These are phyloP conservation scores for Cnidoscolus chayamansa DNA, from an alignment of 441 rosid species.

Conservation along the genomic window DNA sequence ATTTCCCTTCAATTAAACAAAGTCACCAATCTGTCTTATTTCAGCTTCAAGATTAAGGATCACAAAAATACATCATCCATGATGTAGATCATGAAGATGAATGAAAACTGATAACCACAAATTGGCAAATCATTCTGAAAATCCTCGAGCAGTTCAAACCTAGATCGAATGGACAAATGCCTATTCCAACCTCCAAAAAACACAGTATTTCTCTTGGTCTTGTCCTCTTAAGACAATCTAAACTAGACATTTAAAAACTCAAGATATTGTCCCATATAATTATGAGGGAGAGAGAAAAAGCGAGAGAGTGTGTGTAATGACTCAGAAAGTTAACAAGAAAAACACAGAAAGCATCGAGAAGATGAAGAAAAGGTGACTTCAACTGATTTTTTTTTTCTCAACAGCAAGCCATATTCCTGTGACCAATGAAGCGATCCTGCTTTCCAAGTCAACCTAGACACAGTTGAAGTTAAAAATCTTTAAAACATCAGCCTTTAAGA, in stretches of 20 bases:
- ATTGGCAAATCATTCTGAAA: constrained; percentile 23
- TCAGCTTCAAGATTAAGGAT: constrained; percentile 27
- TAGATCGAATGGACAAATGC: constrained; percentile 25
- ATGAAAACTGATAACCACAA: constrained; percentile 21
- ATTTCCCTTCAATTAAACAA: constrained; percentile 30
- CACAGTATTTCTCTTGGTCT: constrained; percentile 25
- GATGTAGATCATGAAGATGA: constrained; percentile 20
- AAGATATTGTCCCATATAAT: constrained; percentile 8
- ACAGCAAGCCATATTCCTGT: constrained; percentile 35
- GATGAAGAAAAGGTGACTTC: constrained; percentile 20
- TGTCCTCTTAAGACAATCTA: constrained; percentile 34
- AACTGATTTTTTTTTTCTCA: constrained; percentile 22
- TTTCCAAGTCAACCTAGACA: constrained; percentile 41
- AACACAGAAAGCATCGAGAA: constrained; percentile 18
- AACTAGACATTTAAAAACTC: constrained; percentile 27
- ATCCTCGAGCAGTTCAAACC: constrained; percentile 34
- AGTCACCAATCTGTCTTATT: constrained; percentile 27
- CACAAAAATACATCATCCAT: constrained; percentile 27
- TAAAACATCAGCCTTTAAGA: constrained; percentile 17
- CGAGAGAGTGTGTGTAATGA: background rate
- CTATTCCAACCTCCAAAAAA: constrained; percentile 29
- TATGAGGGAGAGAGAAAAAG: background rate
- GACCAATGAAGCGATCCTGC: constrained; percentile 28
- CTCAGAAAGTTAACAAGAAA: background rate
- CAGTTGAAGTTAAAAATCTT: constrained; percentile 12